Base-by-base conservation (phyloP, 371 early-diverging fungal genomes). In the Conidiobolus incongruus region DNA sequence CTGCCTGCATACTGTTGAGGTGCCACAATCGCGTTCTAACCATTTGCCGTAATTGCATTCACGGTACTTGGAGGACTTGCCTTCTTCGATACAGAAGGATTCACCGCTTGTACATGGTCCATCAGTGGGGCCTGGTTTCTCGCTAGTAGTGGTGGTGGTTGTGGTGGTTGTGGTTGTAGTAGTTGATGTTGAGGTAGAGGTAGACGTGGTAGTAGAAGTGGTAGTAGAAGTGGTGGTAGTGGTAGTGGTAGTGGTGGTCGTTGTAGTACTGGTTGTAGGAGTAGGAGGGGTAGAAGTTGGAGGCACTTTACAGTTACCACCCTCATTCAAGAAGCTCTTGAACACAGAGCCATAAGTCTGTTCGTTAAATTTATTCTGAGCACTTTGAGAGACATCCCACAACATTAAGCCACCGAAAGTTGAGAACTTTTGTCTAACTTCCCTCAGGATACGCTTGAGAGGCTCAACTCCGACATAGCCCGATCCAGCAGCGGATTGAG, bases 341-440 rank as follows among this genome's bases (percentile, higher is more conserved):
- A 30, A 28, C 6, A 20, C 5, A 7, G 8, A n/a, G 12, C 41
- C 41, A 20, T 40, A 47, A 24, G 33, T 32, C 8, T 40, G 17
- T 7, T 26, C 22, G 10, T 3, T 16, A 21, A 32, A 4, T 6
- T 42, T 42, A 22, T 42, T 30, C 16, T 42, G 29, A 26, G 35
- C 35, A 22, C 38, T 13, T 22, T 40, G 40, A 33, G 41, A 40
- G 26, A 61, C 68, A 45, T 75, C 76, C 76, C 76, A 75, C 43
- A 72, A 60, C 76, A 75, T 75, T 0, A 72, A 64, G 33, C 76
- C 76, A 23, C 71, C 73, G 54, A 75, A 75, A 11, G 55, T 56
- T 11, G 52, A 45, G 43, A 58, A 63, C 10, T 52, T 49, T 1
- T 49, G 31, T 7, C 13, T 48, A 11, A 58, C 46, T 10, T 51